phyloP scores from a whole-genome alignment of 2,329 filamentous ascomycete genomes.

The Lizonia empirigonia region DNA sequence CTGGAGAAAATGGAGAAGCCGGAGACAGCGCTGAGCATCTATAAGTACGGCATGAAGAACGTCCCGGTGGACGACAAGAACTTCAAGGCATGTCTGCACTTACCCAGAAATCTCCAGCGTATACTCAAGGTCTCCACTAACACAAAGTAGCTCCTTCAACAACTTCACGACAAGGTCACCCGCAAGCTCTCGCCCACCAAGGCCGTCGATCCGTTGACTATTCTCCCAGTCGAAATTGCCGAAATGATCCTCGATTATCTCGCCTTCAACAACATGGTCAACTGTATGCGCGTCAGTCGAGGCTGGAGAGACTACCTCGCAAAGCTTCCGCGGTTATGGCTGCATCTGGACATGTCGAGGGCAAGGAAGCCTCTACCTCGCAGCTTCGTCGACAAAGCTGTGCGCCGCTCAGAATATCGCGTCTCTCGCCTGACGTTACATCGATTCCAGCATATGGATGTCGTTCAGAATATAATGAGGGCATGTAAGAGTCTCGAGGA shows the following conservation, averaged over 20 bases:
- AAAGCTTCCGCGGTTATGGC: constrained; percentile 57
- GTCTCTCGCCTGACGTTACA: constrained; percentile 43
- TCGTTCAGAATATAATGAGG: constrained; percentile 48
- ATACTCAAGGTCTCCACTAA: background rate
- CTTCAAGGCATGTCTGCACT: constrained; percentile 30
- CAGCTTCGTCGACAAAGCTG: constrained; percentile 51
- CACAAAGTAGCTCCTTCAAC: constrained; percentile 46
- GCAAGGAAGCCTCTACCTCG: constrained; percentile 52
- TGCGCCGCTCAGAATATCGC: constrained; percentile 47
- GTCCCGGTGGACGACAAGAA: constrained; percentile 50
- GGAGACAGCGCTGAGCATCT: constrained; percentile 61
- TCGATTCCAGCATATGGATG: constrained; percentile 48
- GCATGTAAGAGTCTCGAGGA: constrained; percentile 44
- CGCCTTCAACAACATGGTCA: constrained; percentile 58
- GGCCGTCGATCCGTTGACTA: constrained; percentile 58
- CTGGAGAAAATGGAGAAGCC: constrained; percentile 56
- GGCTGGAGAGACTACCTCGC: constrained; percentile 60
- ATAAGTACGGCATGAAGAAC: constrained; percentile 62
- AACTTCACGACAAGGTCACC: constrained; percentile 56
- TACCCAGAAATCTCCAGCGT: background rate
- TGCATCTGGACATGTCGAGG: constrained; percentile 58
- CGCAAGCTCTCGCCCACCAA: constrained; percentile 50
- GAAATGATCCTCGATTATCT: constrained; percentile 59
- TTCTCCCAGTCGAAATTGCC: constrained; percentile 61
- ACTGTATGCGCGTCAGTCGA: constrained; percentile 61